Evolutionary conservation across 1,139 yeast species (phyloP).

Genomic region (Debaryomyces singareniensis): DNA sequence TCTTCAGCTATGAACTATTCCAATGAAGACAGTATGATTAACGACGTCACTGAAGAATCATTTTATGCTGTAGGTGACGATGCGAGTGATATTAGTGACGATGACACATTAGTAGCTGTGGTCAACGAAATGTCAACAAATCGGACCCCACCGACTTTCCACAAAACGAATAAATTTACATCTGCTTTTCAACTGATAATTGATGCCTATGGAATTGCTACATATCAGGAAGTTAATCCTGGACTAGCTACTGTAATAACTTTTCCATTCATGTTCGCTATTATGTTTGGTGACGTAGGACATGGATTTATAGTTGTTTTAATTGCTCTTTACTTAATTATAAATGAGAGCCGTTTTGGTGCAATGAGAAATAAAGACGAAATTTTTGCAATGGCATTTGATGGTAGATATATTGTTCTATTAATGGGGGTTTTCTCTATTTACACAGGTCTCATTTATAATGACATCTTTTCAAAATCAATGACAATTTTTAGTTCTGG

Average conservation of each 20-base stretch:
- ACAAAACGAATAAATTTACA: constrained; percentile 87
- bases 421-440: constrained; percentile 92
- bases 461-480: constrained; percentile 86
- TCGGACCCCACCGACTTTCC: constrained; percentile 89
- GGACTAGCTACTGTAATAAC: constrained; percentile 93
- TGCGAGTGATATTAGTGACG: constrained; percentile 19
- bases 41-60: constrained; percentile 7
- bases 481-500: constrained; percentile 82
- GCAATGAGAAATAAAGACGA: constrained; percentile 75
- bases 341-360: constrained; percentile 60
- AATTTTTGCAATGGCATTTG: constrained; percentile 92
- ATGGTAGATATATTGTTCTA: constrained; percentile 83
- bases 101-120: constrained; percentile 41
- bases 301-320: constrained; percentile 80
- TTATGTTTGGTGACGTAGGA: constrained; percentile 98
- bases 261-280: constrained; percentile 97
- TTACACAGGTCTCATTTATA: constrained; percentile 89
- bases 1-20: constrained; percentile 8
- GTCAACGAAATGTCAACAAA: constrained; percentile 77
- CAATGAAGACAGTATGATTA: constrained; percentile 17
- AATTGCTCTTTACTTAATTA: constrained; percentile 65
- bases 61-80: constrained; percentile 49
- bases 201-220: constrained; percentile 92
- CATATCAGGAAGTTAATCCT: constrained; percentile 93
- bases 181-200: constrained; percentile 86